Base-by-base conservation (phyloP, 805 yeast genomes). In the Cyberlindnera mississippiensis region DNA sequence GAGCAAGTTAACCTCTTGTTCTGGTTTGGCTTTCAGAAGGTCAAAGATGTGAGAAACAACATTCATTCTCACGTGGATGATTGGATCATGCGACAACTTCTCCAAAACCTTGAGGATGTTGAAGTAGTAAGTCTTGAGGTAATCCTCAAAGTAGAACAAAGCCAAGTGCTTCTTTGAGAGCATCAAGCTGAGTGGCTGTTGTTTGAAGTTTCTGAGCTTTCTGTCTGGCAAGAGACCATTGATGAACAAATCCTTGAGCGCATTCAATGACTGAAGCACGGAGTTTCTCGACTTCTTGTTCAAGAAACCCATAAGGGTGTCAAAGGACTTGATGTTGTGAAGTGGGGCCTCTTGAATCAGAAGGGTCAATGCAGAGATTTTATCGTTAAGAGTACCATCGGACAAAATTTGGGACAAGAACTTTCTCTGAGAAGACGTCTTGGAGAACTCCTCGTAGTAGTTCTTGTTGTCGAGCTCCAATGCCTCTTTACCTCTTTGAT, bases 321-420 rank as follows among this genome's bases (percentile, higher is more conserved):
- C 96, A 43, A 93, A 69, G 0, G 96, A 87, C 60, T 87, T 85
- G 39, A 82, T 58, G 53, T 91, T 85, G 60, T 93, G 98, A 41
- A 89, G 61, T 6, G 99, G 99, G 3, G 97, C 90, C 67, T 93
- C 98, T 61, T 93, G 98, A 36, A 90, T 77, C 59, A 93, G 71
- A 59, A 93, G 76, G 1, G 99, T 91, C 58, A 93, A 73, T 0
- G 99, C 96, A 36, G 96, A 86, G 41, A 93, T 85, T 67, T 93
- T 89, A 82, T 93, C 99, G 55, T 80, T 83, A 54, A 91, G 72
- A 0, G 99, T 93, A 85, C 99, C 99, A 51, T 80, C 83, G 6
- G 89, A 73, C 56, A 93, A 75, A 52, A 93, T 83, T 64, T 91
- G 95, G 1, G 91, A 76, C 71, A 88, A 78, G 62, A 91, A 91